These are phyloP conservation scores for Imleria badia DNA, from an alignment of 768 basidiomycete species.

Conservation along the genomic window DNA sequence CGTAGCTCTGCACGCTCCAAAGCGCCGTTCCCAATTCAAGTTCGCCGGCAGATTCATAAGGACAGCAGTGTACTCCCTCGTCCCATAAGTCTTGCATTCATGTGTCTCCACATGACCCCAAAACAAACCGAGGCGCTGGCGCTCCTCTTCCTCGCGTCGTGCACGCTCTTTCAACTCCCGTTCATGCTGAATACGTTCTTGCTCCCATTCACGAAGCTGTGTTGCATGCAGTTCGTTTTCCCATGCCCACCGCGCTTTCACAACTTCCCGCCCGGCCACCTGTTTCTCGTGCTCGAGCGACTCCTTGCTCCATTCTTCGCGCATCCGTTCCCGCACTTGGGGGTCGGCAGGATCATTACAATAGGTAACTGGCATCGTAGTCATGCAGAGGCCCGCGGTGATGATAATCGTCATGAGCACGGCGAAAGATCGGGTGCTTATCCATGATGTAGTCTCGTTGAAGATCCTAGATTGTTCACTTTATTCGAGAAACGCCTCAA, in stretches of 20 bases:
- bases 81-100: conserved; percentile 28
- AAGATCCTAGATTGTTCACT: background rate
- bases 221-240: conserved; percentile 17
- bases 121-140: conserved; percentile 19
- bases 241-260: conserved; percentile 17
- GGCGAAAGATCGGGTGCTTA: background rate
- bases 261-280: conserved; percentile 4
- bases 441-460: background rate
- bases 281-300: conserved; percentile 15
- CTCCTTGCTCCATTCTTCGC: conserved; percentile 22
- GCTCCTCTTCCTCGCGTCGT: conserved; percentile 20
- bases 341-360: conserved; percentile 22
- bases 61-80: conserved; percentile 30
- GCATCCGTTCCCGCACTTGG: conserved; percentile 20
- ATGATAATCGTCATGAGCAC: background rate
- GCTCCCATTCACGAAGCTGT: conserved; percentile 15
- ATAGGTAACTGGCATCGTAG: conserved; percentile 11
- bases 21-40: conserved; percentile 16
- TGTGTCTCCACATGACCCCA: conserved; percentile 21
- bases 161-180: conserved; percentile 16
- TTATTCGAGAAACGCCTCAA: background rate
- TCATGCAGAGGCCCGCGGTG: conserved; percentile 1
- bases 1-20: conserved; percentile 27
- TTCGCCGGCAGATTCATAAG: conserved; percentile 28
- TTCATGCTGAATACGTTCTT: conserved; percentile 19